These are phyloP conservation scores for Conoideocrella luteorostrata DNA, from an alignment of 2,329 filamentous ascomycete species.

Conservation along the genomic window DNA sequence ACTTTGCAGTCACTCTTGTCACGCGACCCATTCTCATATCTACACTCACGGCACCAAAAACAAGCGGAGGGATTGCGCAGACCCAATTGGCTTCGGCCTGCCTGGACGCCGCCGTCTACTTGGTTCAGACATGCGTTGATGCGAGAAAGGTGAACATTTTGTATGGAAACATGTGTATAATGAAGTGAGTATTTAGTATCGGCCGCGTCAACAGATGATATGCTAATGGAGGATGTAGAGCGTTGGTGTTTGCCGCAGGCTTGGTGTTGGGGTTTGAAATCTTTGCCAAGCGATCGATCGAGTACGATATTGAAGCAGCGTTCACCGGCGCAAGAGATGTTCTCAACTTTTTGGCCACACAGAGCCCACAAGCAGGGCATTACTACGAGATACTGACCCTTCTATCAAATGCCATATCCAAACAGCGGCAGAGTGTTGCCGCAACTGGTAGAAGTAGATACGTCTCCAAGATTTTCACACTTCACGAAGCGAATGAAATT, in stretches of 20 bases:
- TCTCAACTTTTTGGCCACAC: slow-evolving; percentile 37
- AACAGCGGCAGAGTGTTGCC: slow-evolving; percentile 26
- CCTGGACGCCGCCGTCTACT: slow-evolving; percentile 47
- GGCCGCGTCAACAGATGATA: no score
- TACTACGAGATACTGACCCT: slow-evolving; percentile 49
- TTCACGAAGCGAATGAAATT: slow-evolving; percentile 5
- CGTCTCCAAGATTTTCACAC: slow-evolving; percentile 21
- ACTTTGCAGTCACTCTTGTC: slow-evolving; percentile 51
- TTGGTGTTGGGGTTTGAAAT: slow-evolving; percentile 50
- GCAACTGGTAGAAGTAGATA: slow-evolving; percentile 19
- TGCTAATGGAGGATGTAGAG: slow-evolving; percentile 24
- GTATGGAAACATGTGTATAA: slow-evolving; percentile 50
- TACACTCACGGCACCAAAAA: slow-evolving; percentile 33
- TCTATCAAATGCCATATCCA: slow-evolving; percentile 37
- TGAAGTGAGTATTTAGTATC: slow-evolving; percentile 40
- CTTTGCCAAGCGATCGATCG: slow-evolving; percentile 41
- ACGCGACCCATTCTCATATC: slow-evolving; percentile 50
- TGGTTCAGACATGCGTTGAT: slow-evolving; percentile 47
- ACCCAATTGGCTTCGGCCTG: slow-evolving; percentile 43
- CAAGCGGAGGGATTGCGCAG: slow-evolving; percentile 19
- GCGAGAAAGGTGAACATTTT: slow-evolving; percentile 37
- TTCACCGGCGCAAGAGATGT: slow-evolving; percentile 45
- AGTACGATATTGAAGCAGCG: slow-evolving; percentile 38
- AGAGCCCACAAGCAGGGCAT: slow-evolving; percentile 50
- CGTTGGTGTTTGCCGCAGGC: slow-evolving; percentile 50